Conservation (phyloP, 2,329 filamentous ascomycete species). For the Fragosphaeria purpurea region DNA sequence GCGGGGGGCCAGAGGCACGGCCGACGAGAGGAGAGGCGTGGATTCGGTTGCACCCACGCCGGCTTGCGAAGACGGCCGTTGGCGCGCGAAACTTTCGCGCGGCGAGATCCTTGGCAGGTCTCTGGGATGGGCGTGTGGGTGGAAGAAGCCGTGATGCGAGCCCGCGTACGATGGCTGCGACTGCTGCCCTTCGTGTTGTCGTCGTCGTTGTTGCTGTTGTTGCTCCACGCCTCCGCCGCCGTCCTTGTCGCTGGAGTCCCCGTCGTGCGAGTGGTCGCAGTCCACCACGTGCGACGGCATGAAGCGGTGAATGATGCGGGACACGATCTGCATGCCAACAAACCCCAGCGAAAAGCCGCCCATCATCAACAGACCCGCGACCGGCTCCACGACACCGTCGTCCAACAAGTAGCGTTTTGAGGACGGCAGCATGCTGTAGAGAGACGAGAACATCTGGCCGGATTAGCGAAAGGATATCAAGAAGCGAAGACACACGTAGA, state of each 20-base stretch:
- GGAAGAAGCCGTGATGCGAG: conserved; percentile 5
- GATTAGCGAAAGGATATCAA: conserved; percentile 3
- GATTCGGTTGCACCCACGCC: conserved; percentile 27
- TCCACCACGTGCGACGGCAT: conserved; percentile 73
- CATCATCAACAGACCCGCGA: conserved; percentile 60
- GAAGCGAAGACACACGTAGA: not conserved
- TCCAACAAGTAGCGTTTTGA: conserved; percentile 67
- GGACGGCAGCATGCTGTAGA: conserved; percentile 89
- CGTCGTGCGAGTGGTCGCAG: conserved; percentile 65
- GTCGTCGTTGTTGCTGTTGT: too few species aligned
- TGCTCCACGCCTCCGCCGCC: conserved; percentile 12
- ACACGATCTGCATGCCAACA: conserved; percentile 64
- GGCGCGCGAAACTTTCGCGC: not conserved
- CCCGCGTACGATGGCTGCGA: not conserved
- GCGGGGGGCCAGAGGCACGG: conserved; percentile 17
- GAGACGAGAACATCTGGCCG: conserved; percentile 71
- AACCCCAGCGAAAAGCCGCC: conserved; percentile 62
- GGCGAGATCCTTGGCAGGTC: too few species aligned
- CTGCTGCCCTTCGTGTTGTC: conserved; percentile 7
- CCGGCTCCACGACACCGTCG: conserved; percentile 55
- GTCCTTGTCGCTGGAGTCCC: conserved; percentile 28
- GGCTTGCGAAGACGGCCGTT: not conserved
- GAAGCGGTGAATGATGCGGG: conserved; percentile 59
- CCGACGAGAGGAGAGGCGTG: conserved; percentile 35
- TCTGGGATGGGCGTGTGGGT: not conserved